A percentile compares a stretch with the other conserved stretches of the same genome.
These are phyloP conservation scores for Aspergillus avenaceus DNA, from an alignment of 495 filamentous ascomycete species.

Conservation along the genomic window DNA sequence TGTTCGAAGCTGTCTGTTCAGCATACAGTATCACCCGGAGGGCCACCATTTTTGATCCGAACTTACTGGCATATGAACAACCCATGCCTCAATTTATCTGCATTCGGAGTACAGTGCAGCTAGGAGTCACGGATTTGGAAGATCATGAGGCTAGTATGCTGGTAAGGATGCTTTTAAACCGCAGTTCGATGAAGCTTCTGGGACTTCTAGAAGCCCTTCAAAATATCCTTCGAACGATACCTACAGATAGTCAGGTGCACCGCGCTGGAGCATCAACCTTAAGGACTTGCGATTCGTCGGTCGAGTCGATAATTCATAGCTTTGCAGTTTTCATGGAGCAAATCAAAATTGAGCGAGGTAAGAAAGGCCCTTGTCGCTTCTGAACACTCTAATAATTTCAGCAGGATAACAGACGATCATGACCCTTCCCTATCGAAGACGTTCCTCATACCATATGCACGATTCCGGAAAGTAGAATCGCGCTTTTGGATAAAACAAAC, in stretches of 20 bases:
- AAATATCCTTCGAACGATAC: slow-evolving; percentile 12
- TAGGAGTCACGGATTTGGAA: slow-evolving; percentile 30
- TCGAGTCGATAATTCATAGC: slow-evolving; percentile 21
- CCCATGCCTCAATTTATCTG: slow-evolving; percentile 24
- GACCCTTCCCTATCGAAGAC: too few species aligned
- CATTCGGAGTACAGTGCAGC: slow-evolving; percentile 25
- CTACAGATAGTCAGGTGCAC: slow-evolving; percentile 12
- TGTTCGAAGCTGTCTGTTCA: slow-evolving; percentile 28
- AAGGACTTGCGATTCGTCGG: slow-evolving; percentile 20
- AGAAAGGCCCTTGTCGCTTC: neutral
- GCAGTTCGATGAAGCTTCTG: slow-evolving; percentile 21
- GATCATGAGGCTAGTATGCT: slow-evolving; percentile 24
- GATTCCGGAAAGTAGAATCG: too few species aligned
- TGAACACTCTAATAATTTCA: slow-evolving; percentile 1
- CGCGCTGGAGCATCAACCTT: slow-evolving; percentile 11
- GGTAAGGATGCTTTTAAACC: slow-evolving; percentile 22
- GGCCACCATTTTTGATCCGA: slow-evolving; percentile 21
- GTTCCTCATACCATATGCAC: too few species aligned
- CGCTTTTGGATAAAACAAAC: too few species aligned
- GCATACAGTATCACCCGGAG: slow-evolving; percentile 26
- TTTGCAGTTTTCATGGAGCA: slow-evolving; percentile 25
- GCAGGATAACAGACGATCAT: neutral
- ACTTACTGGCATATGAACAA: slow-evolving; percentile 20
- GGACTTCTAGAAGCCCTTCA: slow-evolving; percentile 22
- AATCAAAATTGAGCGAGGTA: slow-evolving; percentile 16